Base-by-base conservation (phyloP, 2,329 filamentous ascomycete genomes). In the Cercospora citrullina region DNA sequence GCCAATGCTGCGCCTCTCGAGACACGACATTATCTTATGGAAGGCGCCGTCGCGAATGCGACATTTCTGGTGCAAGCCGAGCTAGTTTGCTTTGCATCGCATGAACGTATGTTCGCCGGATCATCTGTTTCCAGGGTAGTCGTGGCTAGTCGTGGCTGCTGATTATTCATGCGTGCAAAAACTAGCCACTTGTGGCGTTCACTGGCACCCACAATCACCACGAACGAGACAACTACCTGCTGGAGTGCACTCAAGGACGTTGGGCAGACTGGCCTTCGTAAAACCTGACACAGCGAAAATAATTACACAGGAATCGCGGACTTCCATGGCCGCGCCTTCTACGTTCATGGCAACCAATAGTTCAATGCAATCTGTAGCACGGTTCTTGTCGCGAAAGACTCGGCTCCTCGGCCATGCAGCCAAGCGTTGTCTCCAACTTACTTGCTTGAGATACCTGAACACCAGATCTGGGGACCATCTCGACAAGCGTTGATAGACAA, bases 1-100 rank as follows among this genome's bases (percentile, higher is more conserved):
- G 55, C 55, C 55, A 59, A 59, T 33, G 28, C 55, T 59, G 55
- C 55, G 30, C 55, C 55, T 36, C 55, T 59, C 14, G 48, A 59
- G n/a, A 59, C 55, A 36, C 55, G 55, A 21, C 55, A 21, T 59
- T 10, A 30, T 59, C 53, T 9, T 36, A 16, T 59, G 28, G 6
- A 12, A 59, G 55, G 33, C 28, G 30, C 31, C 28, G 7, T 36
- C 18, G 18, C 12, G 26, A 33, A n/a, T 36, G 55, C 55, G 28
- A 59, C 30, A 33, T n/a, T 6, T 31, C 55, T 59, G 55, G 31
- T 4, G 55, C 55, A 23, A 5, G 6, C 9, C 4, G 28, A 31
- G n/a, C 55, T 55, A 4, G 6, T 36, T 18, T 14, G 28, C 55
- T 16, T 12, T n/a, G 55, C 55, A 30, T 30, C 7, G 28, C 28